Evolutionary conservation across 495 filamentous ascomycete species (phyloP), one percentile per base, ranked within the genome.

Genomic region (Eremomyces bilateralis): DNA sequence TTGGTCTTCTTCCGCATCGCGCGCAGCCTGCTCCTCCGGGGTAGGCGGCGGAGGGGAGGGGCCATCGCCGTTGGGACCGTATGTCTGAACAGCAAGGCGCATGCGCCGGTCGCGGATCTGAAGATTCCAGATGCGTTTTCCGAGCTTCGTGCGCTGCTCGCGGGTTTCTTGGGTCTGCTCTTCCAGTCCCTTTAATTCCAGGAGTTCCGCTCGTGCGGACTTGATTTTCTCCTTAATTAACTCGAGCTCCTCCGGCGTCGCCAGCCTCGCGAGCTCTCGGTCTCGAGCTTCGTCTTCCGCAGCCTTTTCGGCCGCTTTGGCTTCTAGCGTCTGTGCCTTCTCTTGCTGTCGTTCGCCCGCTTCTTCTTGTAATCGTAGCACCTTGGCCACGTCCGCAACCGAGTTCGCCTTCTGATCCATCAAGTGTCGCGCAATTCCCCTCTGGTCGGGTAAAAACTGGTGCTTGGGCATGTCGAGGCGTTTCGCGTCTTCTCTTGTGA

Each of bases 331-430:
- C 40, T 35, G 24, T 20, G 53, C 49, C 34, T 58, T 51, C 21
- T 52, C 39, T 21, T 51, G 34, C 29, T 45, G n/a, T n/a, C n/a
- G 29, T 36, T 21, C 18, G 4, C 42, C 48, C 30, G 36, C 25
- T 25, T 37, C 27, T 24, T 46, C 40, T 33, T 70, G 68, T 40
- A 69, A 71, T 3, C 44, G 51, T 31, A 95, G 57, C 6, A 90
- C 76, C 17, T 70, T 71, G 1, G 88, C 80, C 17, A 95, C 56
- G 53, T 97, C 88, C 19, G 88, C 88, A 15, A 92, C 61, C 8
- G 62, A 64, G 49, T 84, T 91, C n/a, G 77, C 78, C 53, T 75
- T 81, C 61, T 92, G 80, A 60, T 93, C 62, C 73, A 80, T 82
- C 20, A 94, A 51, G 31, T 53, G 61, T 17, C 58, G 50, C 8